Percentiles rank a stretch among this genome's conserved stretches.
These are phyloP conservation scores for Cryphonectria carpinicola DNA, from an alignment of 2,329 filamentous ascomycete genomes.

Conservation along the genomic window DNA sequence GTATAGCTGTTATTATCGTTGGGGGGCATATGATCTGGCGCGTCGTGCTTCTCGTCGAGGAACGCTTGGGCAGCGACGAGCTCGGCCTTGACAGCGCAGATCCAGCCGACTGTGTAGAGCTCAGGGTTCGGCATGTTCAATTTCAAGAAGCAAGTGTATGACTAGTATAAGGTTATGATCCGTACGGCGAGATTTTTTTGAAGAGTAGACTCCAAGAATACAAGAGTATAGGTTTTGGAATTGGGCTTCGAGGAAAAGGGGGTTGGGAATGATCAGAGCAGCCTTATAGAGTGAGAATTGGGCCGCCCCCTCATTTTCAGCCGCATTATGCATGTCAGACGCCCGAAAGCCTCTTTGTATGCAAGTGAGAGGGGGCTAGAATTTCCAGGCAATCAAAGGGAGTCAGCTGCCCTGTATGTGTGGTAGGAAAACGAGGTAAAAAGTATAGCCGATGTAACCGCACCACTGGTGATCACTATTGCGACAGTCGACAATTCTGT, in stretches of 20 bases:
- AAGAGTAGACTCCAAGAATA: neutral
- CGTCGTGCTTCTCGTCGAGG: slow-evolving; percentile 20
- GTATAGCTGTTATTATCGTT: slow-evolving; percentile 39
- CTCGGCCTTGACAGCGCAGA: slow-evolving; percentile 17
- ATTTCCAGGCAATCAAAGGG: neutral
- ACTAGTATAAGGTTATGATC: neutral
- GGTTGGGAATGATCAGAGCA: neutral
- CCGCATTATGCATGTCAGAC: neutral
- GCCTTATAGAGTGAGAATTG: neutral
- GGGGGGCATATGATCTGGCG: neutral
- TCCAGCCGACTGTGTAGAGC: slow-evolving; percentile 26
- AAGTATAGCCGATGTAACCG: too few species aligned
- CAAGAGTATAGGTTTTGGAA: neutral
- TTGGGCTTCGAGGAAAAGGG: neutral
- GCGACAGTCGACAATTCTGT: too few species aligned
- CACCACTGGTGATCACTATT: too few species aligned
- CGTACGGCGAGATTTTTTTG: too few species aligned
- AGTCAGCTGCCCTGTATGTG: too few species aligned
- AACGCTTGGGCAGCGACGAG: slow-evolving; percentile 12
- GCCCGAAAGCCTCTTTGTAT: neutral
- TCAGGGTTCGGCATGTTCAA: neutral
- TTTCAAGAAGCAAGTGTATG: neutral
- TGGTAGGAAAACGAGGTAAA: too few species aligned
- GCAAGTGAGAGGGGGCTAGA: neutral
- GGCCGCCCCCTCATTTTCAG: neutral